A percentile compares a stretch with the other conserved stretches of the same genome.
Evolutionary conservation across 2,329 filamentous ascomycete genomes (phyloP).

Genomic region (Fusarium redolens): DNA sequence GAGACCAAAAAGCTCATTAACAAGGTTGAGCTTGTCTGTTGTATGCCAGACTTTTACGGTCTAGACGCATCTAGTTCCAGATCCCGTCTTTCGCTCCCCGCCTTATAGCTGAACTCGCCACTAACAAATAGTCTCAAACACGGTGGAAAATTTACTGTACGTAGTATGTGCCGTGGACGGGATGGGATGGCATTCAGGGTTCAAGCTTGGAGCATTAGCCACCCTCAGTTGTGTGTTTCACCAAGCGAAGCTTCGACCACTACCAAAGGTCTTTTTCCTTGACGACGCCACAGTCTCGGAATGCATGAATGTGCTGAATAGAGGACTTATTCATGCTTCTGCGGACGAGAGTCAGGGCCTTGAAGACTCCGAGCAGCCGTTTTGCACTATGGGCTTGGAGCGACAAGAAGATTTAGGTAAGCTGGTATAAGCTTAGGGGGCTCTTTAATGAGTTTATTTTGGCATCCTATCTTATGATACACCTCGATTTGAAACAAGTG

Average conservation of each 20-base stretch:
- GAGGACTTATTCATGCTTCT: not conserved
- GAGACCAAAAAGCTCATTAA: not conserved
- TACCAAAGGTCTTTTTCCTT: constrained; percentile 3
- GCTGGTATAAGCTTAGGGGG: not conserved
- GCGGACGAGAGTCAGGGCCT: not conserved
- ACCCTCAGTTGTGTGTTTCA: constrained; percentile 37
- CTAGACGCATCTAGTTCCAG: constrained; percentile 15
- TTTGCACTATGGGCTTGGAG: not conserved
- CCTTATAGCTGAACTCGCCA: constrained; percentile 19
- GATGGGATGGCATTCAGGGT: not conserved
- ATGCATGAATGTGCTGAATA: constrained; percentile 1
- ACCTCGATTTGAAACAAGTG: not conserved
- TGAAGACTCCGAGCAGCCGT: not conserved
- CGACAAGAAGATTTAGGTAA: not conserved
- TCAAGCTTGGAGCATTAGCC: not conserved
- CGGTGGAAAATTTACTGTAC: not conserved
- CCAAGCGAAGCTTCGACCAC: constrained; percentile 17
- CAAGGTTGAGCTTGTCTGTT: constrained; percentile 20
- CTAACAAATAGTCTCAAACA: constrained; percentile 5
- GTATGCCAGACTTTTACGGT: constrained; percentile 8
- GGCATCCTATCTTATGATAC: too few relatives aligned
- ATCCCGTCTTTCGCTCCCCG: constrained; percentile 4
- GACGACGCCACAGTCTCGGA: constrained; percentile 26
- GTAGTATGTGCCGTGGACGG: not conserved
- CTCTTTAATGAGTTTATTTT: too few relatives aligned